Base-by-base conservation (phyloP, 805 yeast genomes). In the Suhomyces sp. region DNA sequence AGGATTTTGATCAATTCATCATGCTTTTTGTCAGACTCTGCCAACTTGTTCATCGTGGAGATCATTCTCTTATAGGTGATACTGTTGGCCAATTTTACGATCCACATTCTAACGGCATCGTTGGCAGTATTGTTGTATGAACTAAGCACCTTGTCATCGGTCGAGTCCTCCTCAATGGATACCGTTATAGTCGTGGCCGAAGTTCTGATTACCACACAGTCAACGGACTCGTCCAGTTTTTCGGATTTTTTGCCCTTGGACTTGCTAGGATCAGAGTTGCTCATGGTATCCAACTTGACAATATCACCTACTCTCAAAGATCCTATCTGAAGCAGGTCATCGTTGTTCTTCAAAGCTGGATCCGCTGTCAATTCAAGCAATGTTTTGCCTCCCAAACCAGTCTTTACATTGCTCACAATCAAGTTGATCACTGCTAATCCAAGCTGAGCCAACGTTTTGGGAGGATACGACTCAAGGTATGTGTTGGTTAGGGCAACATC, bases 381-480 rank as follows among this genome's bases (percentile, higher is more conserved):
- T 1, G 83, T 73, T 52, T 84, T 81, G 1, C 97, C 97, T 13
- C 89, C 96, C 8, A 89, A 69, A 0, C 96, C 96, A 0, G 92
- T 86, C 50, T 86, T 74, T 2, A 87, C 68, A 50, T 83, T 82
- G n/a, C 78, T 77, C 12, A 86, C 70, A 0, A 71, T 64, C 46
- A 93, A 71, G 65, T 91, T 88, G 46, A 84, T 65, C 4, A 89
- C 73, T 0, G 97, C 97, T 22, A 88, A 71, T 0, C 97, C 97
- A 48, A 81, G 76, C 9, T 73, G 68, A 0, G 86, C 86, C n/a
- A 93, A 73, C 50, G 77, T 76, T 62, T 86, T 85, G 1, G 91
- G 83, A 0, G 93, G 57, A 51, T 69, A 72, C 4, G 63, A 40
- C 43, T 60, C 60, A 20, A 75, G 62, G 47, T 69, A 72, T 3